Conservation (phyloP, 1,284 basidiomycete genomes). For the Meira miltonrushii region DNA sequence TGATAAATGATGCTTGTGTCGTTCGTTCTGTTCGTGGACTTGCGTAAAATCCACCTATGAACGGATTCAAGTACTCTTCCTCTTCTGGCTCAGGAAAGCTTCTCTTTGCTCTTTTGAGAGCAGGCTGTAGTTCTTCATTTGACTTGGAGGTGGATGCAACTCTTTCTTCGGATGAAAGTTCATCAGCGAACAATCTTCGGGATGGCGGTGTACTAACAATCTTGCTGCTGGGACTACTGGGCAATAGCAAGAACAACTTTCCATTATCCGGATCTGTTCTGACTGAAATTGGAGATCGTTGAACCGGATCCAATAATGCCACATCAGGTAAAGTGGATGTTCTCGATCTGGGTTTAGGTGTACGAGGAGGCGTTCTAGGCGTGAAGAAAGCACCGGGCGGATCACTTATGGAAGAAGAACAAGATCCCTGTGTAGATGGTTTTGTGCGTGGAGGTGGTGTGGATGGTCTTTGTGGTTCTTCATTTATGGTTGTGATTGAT, state of each 20-base stretch:
- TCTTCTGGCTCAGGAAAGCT: neutral
- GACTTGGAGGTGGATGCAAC: too few relatives aligned
- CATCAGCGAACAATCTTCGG: too few relatives aligned
- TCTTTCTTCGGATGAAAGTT: neutral
- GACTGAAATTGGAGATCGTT: constrained; percentile 28
- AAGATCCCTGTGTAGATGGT: too few relatives aligned
- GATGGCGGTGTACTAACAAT: neutral
- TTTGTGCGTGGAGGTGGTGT: too few relatives aligned
- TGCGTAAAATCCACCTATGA: neutral
- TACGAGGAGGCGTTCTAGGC: neutral
- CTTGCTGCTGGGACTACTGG: neutral
- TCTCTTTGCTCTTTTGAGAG: neutral
- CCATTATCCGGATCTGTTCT: constrained; percentile 33
- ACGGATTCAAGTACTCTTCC: neutral
- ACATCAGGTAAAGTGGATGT: constrained; percentile 2
- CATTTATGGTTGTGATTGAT: too few relatives aligned
- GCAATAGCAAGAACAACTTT: constrained; percentile 20
- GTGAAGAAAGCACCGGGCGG: too few relatives aligned
- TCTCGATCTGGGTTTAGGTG: neutral
- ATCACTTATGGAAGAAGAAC: too few relatives aligned
- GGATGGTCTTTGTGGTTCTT: too few relatives aligned
- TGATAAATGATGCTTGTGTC: neutral
- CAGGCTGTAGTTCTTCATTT: too few relatives aligned
- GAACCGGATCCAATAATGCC: constrained; percentile 24
- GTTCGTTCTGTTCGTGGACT: too few relatives aligned